Base-by-base conservation (phyloP, 106 monocot species). In the Xerophyta viscosa region DNA sequence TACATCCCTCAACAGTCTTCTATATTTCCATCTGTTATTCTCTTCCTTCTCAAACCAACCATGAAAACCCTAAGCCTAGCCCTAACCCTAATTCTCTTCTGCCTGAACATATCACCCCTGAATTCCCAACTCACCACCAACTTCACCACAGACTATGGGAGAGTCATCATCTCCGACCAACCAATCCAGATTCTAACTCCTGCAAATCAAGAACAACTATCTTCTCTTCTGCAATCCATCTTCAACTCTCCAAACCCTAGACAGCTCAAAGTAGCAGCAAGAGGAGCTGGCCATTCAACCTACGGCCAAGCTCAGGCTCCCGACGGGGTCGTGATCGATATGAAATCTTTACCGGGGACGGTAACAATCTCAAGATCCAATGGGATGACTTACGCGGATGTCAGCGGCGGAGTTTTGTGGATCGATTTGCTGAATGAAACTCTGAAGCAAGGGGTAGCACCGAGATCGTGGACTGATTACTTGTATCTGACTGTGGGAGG, bases 401-500 rank as follows among this genome's bases (percentile, higher is more conserved):
- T 61, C 10, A 33, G 66, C n/a, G 82, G 73, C 5, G 82, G 71
- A 6, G 63, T 42, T 21, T 31, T 83, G 0, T 83, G 82, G 82
- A 20, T 62, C 12, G 73, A 83, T 0, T 60, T 83, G 12, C 48
- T 83, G 39, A 20, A n/a, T 0, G 63, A 64, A 77, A 73, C 66
- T 3, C 37, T 83, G 51, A 52, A 63, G 44, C 27, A 65, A 45
- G 77, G 81, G 2, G 48, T 72, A 10, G 48, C 63, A 0, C 82
- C 82, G 1, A 60, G 57, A 25, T 73, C 77, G 0, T 83, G 82
- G 77, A 77, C 72, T 14, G 82, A 83, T 28, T 83, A 83, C 56
- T 37, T 83, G 61, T 60, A 83, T 30, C 65, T 83, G 3, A 58
- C 73, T 2, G 69, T 83, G 9, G 82, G 77, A 6, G 82, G 77